phyloP scores from a whole-genome alignment of 2,329 filamentous ascomycete genomes.

The Apiospora aurea region DNA sequence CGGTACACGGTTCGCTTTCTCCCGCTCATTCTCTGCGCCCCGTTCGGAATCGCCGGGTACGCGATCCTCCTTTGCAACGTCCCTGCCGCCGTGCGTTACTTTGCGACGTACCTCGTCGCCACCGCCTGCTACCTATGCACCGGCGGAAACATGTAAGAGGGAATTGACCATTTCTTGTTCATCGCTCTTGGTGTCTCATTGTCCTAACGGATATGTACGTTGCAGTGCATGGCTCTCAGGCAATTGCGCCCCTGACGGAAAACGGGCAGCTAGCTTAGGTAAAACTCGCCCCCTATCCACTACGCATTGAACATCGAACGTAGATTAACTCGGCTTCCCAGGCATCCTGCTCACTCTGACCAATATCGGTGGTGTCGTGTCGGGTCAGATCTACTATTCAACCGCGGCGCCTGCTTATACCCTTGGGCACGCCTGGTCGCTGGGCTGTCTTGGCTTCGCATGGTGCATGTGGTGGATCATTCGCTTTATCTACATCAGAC shows the following conservation, averaged over 20 bases:
- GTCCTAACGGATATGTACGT: neutral
- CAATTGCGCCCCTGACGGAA: conserved; percentile 39
- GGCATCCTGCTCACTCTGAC: conserved; percentile 35
- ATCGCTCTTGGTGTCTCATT: neutral
- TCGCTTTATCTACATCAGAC: conserved; percentile 41
- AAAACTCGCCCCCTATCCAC: neutral
- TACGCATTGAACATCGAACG: neutral
- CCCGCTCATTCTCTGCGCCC: conserved; percentile 42
- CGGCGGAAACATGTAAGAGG: conserved; percentile 37
- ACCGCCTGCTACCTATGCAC: conserved; percentile 38
- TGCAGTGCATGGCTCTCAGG: conserved; percentile 37
- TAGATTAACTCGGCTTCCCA: neutral
- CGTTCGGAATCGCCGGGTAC: conserved; percentile 38
- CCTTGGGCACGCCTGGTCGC: conserved; percentile 44
- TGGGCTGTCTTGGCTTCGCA: conserved; percentile 44
- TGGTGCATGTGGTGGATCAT: conserved; percentile 48
- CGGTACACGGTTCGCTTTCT: conserved; percentile 46
- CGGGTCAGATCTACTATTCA: conserved; percentile 40
- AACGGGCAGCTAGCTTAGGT: conserved; percentile 39
- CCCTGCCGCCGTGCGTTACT: conserved; percentile 35
- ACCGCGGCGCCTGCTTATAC: conserved; percentile 35
- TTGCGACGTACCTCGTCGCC: conserved; percentile 38
- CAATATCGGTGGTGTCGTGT: conserved; percentile 37
- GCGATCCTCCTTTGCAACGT: conserved; percentile 36
- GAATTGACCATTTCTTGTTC: neutral